These are phyloP conservation scores for Tetrahymena thermophila DNA, from an alignment of 73 alveolate genomes.

Conservation along the genomic window DNA sequence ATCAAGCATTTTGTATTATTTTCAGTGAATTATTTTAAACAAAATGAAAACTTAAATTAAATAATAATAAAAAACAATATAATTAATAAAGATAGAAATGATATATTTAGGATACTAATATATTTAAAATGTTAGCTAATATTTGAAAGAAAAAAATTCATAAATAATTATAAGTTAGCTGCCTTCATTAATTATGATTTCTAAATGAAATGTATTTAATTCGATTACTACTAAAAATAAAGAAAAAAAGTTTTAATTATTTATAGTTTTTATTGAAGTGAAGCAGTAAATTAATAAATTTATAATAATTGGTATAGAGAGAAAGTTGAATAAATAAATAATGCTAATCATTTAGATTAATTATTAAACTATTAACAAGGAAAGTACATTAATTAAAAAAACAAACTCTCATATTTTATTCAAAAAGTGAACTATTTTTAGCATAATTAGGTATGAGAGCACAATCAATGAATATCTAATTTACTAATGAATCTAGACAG, in stretches of 20 bases:
- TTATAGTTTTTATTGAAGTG: not conserved
- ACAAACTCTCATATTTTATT: not conserved
- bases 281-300: not conserved
- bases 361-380: not conserved
- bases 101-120: not conserved
- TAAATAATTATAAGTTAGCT: too few relatives aligned
- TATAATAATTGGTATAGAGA: not conserved
- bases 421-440: too few relatives aligned
- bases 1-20: too few relatives aligned
- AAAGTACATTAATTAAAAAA: not conserved
- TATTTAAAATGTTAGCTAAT: too few relatives aligned
- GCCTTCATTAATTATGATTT: not conserved
- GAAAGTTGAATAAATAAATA: not conserved
- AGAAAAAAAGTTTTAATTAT: not conserved
- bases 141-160: not conserved
- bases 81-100: not conserved
- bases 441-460: not conserved
- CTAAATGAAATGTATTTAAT: too few relatives aligned
- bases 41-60: too few relatives aligned
- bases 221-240: not conserved
- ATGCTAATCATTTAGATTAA: not conserved
- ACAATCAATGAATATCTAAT: not conserved
- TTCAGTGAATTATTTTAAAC: too few relatives aligned
- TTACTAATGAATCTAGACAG: not conserved
- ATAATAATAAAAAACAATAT: too few relatives aligned